A percentile compares a stretch with the other conserved stretches of the same genome.
Evolutionary conservation across 1,284 basidiomycete genomes (phyloP).

Genomic region (Ustilago lituana): DNA sequence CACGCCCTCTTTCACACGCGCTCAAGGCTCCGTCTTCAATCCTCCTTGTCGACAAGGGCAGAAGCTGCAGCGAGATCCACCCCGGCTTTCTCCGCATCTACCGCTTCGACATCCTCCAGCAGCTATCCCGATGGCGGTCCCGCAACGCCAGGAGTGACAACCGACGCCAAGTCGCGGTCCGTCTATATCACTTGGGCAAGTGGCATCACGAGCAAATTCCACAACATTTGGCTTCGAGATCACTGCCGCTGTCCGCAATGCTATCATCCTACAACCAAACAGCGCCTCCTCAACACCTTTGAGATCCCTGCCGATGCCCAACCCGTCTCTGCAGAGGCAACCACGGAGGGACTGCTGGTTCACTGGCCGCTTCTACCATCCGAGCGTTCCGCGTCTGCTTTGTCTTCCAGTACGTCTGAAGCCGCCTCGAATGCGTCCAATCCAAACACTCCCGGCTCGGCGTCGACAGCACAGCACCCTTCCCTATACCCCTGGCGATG

Average conservation of each 20-base stretch:
- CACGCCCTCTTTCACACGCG: constrained; percentile 6
- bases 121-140: constrained; percentile 28
- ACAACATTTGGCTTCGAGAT: constrained; percentile 79
- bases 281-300: constrained; percentile 85
- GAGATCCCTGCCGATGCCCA: constrained; percentile 82
- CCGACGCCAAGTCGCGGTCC: constrained; percentile 23
- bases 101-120: constrained; percentile 7
- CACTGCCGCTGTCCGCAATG: constrained; percentile 90
- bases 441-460: neutral
- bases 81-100: constrained; percentile 1
- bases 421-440: constrained; percentile 6
- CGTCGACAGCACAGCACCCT: constrained; percentile 69
- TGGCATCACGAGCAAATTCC: constrained; percentile 63
- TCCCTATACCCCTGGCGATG: constrained; percentile 89
- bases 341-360: constrained; percentile 76
- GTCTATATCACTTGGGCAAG: constrained; percentile 46
- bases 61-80: constrained; percentile 12
- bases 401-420: neutral
- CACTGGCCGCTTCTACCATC: constrained; percentile 68
- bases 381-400: constrained; percentile 9
- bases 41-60: neutral
- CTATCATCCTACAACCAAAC: constrained; percentile 89
- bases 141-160: constrained; percentile 25
- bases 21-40: constrained; percentile 6
- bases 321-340: constrained; percentile 74